Conservation (phyloP, 345 rosid species). For the Salix viminalis region DNA sequence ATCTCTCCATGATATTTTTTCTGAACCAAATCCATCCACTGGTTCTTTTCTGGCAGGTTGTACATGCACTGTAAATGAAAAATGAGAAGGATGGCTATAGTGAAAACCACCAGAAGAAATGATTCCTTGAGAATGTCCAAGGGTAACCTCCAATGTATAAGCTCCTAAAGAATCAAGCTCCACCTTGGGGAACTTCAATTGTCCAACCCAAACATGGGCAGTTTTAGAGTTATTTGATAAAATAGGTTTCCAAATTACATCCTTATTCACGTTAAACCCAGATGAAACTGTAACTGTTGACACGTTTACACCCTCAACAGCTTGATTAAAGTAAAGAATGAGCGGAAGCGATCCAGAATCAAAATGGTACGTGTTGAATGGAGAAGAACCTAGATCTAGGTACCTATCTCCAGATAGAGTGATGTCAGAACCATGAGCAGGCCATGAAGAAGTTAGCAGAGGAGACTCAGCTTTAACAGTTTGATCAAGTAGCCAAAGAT, state of each 20-base stretch:
- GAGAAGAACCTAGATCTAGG: conserved; percentile 25
- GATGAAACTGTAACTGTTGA: conserved; percentile 46
- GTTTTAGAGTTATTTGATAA: conserved; percentile 29
- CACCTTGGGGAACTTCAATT: conserved; percentile 29
- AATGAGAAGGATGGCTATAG: conserved; percentile 33
- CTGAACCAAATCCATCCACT: conserved; percentile 25
- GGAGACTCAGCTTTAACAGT: conserved; percentile 65
- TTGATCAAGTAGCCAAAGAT: conserved; percentile 92
- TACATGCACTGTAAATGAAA: conserved; percentile 43
- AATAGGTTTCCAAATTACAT: conserved; percentile 65
- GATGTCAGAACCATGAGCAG: conserved; percentile 57
- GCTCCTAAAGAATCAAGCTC: conserved; percentile 27
- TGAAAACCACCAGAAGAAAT: conserved; percentile 56
- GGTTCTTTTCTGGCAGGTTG: conserved; percentile 26
- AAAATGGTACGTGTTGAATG: conserved; percentile 27
- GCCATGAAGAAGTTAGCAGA: conserved; percentile 72
- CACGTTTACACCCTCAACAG: conserved; percentile 65
- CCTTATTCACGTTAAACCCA: conserved; percentile 29
- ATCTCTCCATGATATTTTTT: conserved; percentile 51
- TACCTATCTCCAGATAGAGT: conserved; percentile 34
- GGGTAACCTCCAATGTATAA: conserved; percentile 43
- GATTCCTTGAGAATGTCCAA: conserved; percentile 67
- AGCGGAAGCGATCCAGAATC: conserved; percentile 55
- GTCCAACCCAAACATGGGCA: conserved; percentile 67
- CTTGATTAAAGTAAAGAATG: conserved; percentile 70